Percentiles rank a stretch among this genome's conserved stretches.
These are phyloP conservation scores for Leptomonas pyrrhocoris DNA, from an alignment of 208 protist species.

Conservation along the genomic window DNA sequence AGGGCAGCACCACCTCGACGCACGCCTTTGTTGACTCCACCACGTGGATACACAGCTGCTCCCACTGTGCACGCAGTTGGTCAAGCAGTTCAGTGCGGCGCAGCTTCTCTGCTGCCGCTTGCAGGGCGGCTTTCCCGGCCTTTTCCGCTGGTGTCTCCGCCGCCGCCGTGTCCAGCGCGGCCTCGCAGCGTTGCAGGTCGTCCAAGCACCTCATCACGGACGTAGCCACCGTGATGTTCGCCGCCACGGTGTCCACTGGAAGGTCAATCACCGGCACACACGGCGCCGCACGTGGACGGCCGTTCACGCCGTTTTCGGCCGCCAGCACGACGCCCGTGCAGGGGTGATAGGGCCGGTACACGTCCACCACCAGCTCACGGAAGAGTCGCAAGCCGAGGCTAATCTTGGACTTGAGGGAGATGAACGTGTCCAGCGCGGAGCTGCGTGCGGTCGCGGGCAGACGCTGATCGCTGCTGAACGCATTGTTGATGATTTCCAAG, in stretches of 20 bases:
- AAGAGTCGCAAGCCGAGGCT: constrained; percentile 61
- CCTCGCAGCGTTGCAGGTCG: constrained; percentile 16
- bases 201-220: constrained; percentile 17
- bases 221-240: constrained; percentile 42
- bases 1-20: constrained; percentile 46
- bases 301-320: constrained; percentile 38
- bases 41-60: constrained; percentile 16
- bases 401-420: constrained; percentile 69
- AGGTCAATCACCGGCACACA: constrained; percentile 60
- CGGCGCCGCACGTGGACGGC: constrained; percentile 27
- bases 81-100: not conserved
- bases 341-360: constrained; percentile 58
- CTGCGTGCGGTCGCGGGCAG: constrained; percentile 51
- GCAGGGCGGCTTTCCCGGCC: constrained; percentile 8
- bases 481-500: constrained; percentile 60
- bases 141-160: not conserved
- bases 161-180: not conserved
- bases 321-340: constrained; percentile 43
- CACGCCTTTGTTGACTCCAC: constrained; percentile 11
- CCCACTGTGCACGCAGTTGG: constrained; percentile 7
- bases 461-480: constrained; percentile 61
- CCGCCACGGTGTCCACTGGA: constrained; percentile 43
- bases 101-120: constrained; percentile 3
- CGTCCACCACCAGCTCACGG: constrained; percentile 63
- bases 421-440: constrained; percentile 54